A percentile compares a stretch with the other conserved stretches of the same genome.
phyloP scores from a whole-genome alignment of 2,329 filamentous ascomycete species.

The Pestalotiopsis sp. region DNA sequence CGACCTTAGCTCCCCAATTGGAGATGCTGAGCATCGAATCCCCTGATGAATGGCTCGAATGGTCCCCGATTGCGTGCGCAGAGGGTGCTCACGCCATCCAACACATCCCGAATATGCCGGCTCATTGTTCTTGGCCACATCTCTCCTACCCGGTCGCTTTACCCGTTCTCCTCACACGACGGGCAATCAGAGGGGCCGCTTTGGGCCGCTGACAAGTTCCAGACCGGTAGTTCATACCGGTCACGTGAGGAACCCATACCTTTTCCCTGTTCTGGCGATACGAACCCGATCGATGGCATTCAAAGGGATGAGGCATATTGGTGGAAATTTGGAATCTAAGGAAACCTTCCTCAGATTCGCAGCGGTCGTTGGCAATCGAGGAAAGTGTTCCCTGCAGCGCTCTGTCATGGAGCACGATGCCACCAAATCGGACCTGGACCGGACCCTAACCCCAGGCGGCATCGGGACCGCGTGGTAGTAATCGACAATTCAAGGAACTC shows the following conservation, averaged over 20 bases:
- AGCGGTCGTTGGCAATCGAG: background rate
- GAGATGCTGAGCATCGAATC: background rate
- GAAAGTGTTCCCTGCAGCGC: background rate
- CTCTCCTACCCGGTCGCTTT: background rate
- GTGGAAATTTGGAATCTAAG: background rate
- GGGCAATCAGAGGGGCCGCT: background rate
- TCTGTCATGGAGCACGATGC: background rate
- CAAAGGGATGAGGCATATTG: background rate
- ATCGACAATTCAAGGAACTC: background rate
- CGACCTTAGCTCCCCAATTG: background rate
- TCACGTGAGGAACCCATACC: background rate
- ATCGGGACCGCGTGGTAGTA: background rate
- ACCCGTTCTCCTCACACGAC: background rate
- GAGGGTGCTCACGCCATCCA: background rate
- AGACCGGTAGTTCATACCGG: background rate
- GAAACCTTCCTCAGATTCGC: background rate
- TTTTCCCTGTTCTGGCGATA: background rate
- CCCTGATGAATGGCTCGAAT: background rate
- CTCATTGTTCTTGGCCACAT: background rate
- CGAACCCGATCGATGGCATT: background rate
- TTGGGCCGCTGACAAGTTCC: background rate
- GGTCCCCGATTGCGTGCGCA: background rate
- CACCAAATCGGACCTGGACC: background rate
- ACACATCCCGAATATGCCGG: background rate
- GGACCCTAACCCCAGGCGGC: background rate